Percentiles rank a stretch among this genome's conserved stretches.
These are phyloP conservation scores for Calonectria naviculata DNA, from an alignment of 2,329 filamentous ascomycete species.

Conservation along the genomic window DNA sequence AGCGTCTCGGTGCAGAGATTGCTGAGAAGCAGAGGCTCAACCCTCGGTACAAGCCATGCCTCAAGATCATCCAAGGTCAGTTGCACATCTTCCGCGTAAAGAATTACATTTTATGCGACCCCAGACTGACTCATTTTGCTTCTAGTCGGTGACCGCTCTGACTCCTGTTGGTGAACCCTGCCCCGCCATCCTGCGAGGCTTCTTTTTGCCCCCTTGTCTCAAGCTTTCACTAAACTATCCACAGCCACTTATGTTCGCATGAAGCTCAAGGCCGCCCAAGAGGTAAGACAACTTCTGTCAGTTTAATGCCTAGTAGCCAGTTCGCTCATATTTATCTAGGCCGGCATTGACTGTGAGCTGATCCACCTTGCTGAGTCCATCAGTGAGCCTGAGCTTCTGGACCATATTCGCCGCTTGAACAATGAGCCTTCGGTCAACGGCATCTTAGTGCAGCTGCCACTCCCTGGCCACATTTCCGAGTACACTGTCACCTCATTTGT, in stretches of 20 bases:
- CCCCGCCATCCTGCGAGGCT: slow-evolving; percentile 31
- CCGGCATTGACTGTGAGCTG: slow-evolving; percentile 89
- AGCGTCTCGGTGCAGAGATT: slow-evolving; percentile 84
- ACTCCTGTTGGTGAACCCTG: slow-evolving; percentile 74
- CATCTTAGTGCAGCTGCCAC: slow-evolving; percentile 91
- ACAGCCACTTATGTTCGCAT: slow-evolving; percentile 98
- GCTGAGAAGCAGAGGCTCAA: slow-evolving; percentile 83
- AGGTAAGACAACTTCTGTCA: slow-evolving; percentile 64
- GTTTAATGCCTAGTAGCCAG: neutral
- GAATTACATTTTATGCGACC: slow-evolving; percentile 14
- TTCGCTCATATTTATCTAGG: slow-evolving; percentile 58
- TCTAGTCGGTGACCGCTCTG: slow-evolving; percentile 88
- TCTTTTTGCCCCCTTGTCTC: neutral
- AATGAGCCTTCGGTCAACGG: slow-evolving; percentile 88
- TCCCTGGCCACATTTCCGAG: slow-evolving; percentile 91
- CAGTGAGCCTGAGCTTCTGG: slow-evolving; percentile 86
- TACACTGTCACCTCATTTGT: slow-evolving; percentile 91
- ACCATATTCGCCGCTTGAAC: slow-evolving; percentile 85
- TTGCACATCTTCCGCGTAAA: slow-evolving; percentile 5
- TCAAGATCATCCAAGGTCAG: slow-evolving; percentile 94
- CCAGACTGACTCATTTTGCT: slow-evolving; percentile 35
- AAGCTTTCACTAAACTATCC: slow-evolving; percentile 32
- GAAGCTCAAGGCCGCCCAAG: slow-evolving; percentile 97
- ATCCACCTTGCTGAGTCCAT: slow-evolving; percentile 85
- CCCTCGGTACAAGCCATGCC: slow-evolving; percentile 86